These are phyloP conservation scores for Acanthamoeba royreba DNA, from an alignment of 208 protist species.

Conservation along the genomic window DNA sequence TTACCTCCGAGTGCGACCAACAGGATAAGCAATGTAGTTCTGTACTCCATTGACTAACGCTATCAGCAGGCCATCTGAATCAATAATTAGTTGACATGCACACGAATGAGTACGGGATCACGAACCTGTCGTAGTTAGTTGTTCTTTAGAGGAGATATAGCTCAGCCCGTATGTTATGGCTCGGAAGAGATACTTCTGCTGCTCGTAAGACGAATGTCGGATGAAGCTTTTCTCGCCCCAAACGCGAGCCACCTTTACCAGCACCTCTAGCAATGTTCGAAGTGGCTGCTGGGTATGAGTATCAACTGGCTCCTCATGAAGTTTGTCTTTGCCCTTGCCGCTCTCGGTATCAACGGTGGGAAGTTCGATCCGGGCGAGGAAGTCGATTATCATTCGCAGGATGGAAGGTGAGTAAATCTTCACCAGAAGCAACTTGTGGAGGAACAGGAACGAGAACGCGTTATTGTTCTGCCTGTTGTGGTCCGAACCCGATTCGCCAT, in stretches of 20 bases:
- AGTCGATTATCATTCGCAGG: neutral
- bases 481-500: too few species aligned
- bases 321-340: neutral
- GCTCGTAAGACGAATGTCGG: neutral
- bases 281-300: neutral
- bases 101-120: neutral
- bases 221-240: constrained; percentile 23
- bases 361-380: neutral
- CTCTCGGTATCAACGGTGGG: too few species aligned
- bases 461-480: neutral
- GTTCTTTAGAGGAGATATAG: neutral
- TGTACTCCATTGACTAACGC: neutral
- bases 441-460: neutral
- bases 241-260: neutral
- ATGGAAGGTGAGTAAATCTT: neutral
- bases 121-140: neutral
- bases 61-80: neutral
- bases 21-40: constrained; percentile 7
- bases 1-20: neutral
- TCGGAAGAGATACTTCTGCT: neutral
- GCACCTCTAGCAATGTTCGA: neutral
- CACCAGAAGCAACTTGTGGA: neutral
- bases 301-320: neutral
- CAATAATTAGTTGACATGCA: neutral
- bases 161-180: neutral